Evolutionary conservation across 1,284 basidiomycete genomes (phyloP), one percentile per base, ranked within the genome.

Genomic region (Takashimella tepidaria): DNA sequence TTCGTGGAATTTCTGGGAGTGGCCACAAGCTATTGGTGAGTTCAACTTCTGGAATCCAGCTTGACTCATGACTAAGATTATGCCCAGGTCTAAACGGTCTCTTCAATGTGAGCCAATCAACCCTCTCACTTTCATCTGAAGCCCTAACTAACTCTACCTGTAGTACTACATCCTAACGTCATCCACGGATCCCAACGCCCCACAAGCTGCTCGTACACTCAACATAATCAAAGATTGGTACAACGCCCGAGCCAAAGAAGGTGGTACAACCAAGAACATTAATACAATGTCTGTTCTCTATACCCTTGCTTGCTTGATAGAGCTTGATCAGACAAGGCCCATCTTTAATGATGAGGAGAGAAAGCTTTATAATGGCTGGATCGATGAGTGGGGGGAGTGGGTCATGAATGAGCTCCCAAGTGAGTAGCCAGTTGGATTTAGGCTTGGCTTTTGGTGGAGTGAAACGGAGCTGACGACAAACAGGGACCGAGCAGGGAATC

Each of bases 321-420:
- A 56, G 11, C 52, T 58, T 12, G 60, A 57, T 6, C 47, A 53
- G 25, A 21, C 56, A 6, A 20, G 55, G 4, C 52, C 49, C 2
- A 45, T 56, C 22, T 56, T 56, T 23, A 41, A 24, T 5, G 4
- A 19, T 10, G 19, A 47, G 22, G 56, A 55, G 25, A 42, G 45
- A 20, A 40, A 40, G 22, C 13, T 53, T 43, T 50, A 53, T 27
- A 48, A 41, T 5, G 49, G 45, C 5, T 80, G 82, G 64, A 71
- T 83, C 5, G 79, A 83, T 49, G 78, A 81, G 5, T 84, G 82
- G 82, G 82, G 78, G 4, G 82, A 83, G 59, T 84, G 81, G 80
- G 79, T 77, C 12, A 83, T 83, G 80, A 69, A 81, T 59, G 80
- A 80, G 23, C 77, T 83, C 70, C 81, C 81, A 3, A 71, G 64